Evolutionary conservation across 345 rosid genomes (phyloP).

Genomic region (Acer saccharum): DNA sequence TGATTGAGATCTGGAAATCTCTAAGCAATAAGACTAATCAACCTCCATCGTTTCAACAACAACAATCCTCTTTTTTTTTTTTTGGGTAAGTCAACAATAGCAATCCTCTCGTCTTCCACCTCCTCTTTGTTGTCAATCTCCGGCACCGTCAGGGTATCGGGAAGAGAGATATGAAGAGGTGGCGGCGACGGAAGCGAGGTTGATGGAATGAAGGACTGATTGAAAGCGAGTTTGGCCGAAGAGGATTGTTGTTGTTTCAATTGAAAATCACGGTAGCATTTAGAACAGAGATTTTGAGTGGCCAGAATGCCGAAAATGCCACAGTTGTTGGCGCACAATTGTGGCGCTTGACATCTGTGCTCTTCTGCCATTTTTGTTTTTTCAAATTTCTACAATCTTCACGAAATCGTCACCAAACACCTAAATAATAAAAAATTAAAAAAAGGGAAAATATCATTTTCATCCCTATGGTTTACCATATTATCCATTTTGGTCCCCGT

Average conservation of each 20-base stretch:
- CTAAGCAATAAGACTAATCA: too few species aligned
- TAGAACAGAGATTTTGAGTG: conserved; percentile 78
- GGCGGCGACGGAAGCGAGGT: conserved; percentile 23
- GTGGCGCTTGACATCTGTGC: conserved; percentile 74
- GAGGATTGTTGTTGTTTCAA: conserved; percentile 67
- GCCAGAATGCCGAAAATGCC: conserved; percentile 87
- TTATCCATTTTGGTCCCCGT: too few species aligned
- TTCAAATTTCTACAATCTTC: too few species aligned
- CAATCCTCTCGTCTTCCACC: neutral
- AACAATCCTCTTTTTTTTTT: neutral
- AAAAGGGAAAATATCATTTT: too few species aligned
- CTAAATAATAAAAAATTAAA: too few species aligned
- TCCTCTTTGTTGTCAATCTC: neutral
- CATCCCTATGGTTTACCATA: too few species aligned
- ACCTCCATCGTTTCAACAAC: too few species aligned
- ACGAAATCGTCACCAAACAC: neutral
- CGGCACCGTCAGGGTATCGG: neutral
- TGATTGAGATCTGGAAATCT: too few species aligned
- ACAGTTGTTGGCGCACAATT: conserved; percentile 79
- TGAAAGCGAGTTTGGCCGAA: conserved; percentile 57
- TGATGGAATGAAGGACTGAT: conserved; percentile 40
- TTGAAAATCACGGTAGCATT: conserved; percentile 70
- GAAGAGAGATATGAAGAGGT: conserved; percentile 16
- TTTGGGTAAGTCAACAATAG: too few species aligned
- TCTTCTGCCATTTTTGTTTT: conserved; percentile 73